Evolutionary conservation across 139 green algal species (phyloP), one percentile per base, ranked within the genome.

Genomic region (Haematococcus sp.): DNA sequence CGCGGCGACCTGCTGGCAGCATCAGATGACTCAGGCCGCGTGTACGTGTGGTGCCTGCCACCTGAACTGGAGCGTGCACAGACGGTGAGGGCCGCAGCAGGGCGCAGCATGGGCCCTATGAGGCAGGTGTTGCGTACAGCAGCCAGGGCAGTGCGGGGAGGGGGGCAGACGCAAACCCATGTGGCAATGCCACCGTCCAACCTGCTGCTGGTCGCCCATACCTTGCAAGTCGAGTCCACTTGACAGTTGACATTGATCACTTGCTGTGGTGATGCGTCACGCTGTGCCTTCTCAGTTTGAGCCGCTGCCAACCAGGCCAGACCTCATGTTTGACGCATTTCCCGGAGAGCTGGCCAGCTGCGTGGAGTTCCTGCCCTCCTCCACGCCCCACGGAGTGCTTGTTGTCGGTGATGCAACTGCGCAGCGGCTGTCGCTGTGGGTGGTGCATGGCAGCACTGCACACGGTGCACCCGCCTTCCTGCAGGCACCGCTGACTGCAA

Each of bases 1-100:
- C 31, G 63, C 19, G 88, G 84, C 11, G 68, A 80, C 32, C 59
- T 88, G 49, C 79, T 93, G 56, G 86, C 86, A 1, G 88, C 81
- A 4, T 78, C 67, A n/a, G 81, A 82, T 46, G 60, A 52, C 15
- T 30, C 25, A 1, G 86, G 86, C 49, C 65, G 49, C 4, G 79
- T 89, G 68, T 70, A 74, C 30, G 81, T 83, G 19, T 91, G 86
- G 86, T 61, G 49, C 34, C 64, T 90, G 34, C 32, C 34, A 28
- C 17, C 61, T 43, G 73, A 70, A 25, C 25, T 70, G 19, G 30
- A 79, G 44, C 27, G 46, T 1, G 27, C 30, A 27, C 59, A 56
- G 25, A 40, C 19, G 60, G 17, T 68, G 55, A 11, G 55, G 7
- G 5, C 23, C 9, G 55, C 5, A 13, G n/a, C n/a, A 28, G 7